These are phyloP conservation scores for Suhomyces coccinellae DNA, from an alignment of 1,139 yeast species.

Conservation along the genomic window DNA sequence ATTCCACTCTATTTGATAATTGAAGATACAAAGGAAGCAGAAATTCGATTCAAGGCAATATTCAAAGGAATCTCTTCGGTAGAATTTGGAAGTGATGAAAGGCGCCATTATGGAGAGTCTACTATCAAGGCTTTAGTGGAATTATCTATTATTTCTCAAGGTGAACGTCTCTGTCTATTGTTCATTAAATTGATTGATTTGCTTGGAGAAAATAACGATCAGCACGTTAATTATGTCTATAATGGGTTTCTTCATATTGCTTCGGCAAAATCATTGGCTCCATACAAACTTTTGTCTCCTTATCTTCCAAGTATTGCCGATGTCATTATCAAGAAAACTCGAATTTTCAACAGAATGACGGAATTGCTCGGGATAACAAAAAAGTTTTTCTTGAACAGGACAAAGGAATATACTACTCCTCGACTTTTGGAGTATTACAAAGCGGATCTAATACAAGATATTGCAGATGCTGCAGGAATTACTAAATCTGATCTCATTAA, in stretches of 20 bases:
- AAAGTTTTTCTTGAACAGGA: conserved; percentile 63
- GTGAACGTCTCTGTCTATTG: conserved; percentile 62
- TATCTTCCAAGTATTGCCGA: conserved; percentile 75
- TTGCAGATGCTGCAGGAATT: conserved; percentile 39
- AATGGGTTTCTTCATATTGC: conserved; percentile 55
- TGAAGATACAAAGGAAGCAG: conserved; percentile 34
- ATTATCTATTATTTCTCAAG: conserved; percentile 56
- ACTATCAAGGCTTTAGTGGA: conserved; percentile 62
- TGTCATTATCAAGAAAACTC: conserved; percentile 59
- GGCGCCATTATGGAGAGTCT: conserved; percentile 57
- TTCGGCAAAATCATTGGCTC: conserved; percentile 46
- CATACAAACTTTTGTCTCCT: conserved; percentile 75
- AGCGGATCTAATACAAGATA: conserved; percentile 59
- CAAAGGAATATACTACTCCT: conserved; percentile 77
- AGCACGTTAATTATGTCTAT: conserved; percentile 63
- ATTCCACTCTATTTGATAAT: conserved; percentile 46
- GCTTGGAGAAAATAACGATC: conserved; percentile 60
- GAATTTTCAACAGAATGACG: conserved; percentile 59
- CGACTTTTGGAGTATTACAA: conserved; percentile 65
- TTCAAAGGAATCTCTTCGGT: conserved; percentile 38
- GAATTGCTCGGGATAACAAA: conserved; percentile 64
- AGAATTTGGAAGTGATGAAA: conserved; percentile 27
- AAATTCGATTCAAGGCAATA: conserved; percentile 38
- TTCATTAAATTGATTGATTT: conserved; percentile 59
- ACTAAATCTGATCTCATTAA: conserved; percentile 37